Conservation (phyloP, 2,329 filamentous ascomycete species). For the Aspergillus floridensis region DNA sequence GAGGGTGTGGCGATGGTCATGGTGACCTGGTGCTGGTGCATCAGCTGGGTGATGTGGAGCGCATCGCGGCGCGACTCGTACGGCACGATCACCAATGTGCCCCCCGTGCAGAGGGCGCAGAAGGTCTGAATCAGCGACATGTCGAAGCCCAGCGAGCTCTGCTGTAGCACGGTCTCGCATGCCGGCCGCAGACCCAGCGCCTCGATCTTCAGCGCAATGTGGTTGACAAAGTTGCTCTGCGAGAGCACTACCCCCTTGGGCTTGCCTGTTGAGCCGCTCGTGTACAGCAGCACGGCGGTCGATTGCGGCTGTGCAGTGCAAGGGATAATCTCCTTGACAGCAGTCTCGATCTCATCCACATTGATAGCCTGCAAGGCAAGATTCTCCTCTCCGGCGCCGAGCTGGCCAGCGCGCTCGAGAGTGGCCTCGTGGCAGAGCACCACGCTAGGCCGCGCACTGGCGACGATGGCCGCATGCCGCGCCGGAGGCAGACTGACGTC, state of each 20-base stretch:
- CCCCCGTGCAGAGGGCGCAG: constrained; percentile 18
- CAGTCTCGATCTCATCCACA: neutral
- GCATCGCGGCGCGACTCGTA: constrained; percentile 16
- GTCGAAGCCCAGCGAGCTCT: constrained; percentile 25
- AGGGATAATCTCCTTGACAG: too few species aligned
- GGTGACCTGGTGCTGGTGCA: constrained; percentile 19
- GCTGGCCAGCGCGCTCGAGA: neutral
- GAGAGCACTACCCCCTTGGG: constrained; percentile 1
- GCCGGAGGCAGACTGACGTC: constrained; percentile 26
- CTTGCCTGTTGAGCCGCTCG: constrained; percentile 4
- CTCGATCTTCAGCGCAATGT: neutral
- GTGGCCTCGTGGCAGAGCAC: neutral
- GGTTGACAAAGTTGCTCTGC: neutral
- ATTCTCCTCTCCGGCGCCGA: neutral
- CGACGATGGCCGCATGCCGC: neutral
- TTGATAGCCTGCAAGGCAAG: neutral
- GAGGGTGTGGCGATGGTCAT: constrained; percentile 20
- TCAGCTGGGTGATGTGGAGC: constrained; percentile 17
- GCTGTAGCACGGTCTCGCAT: constrained; percentile 17
- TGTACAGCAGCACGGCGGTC: neutral
- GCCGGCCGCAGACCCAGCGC: too few species aligned
- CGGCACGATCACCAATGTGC: constrained; percentile 18
- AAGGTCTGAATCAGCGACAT: constrained; percentile 23
- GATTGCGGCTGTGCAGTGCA: too few species aligned
- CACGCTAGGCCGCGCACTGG: neutral